Base-by-base conservation (phyloP, 2,329 filamentous ascomycete genomes). In the Fusarium sublunatum region DNA sequence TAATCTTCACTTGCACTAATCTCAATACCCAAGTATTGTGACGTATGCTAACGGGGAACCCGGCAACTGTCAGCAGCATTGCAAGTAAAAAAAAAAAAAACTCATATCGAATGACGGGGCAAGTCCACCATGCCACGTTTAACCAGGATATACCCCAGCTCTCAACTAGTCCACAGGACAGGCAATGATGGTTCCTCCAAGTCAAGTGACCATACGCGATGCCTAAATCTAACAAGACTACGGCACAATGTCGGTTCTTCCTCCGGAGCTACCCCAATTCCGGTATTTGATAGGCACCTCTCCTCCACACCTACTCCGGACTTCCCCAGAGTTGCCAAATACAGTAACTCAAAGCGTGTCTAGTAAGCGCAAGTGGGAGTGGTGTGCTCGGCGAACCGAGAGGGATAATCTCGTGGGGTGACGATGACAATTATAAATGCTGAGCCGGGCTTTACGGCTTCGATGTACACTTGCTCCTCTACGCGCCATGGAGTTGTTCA, bases 401-500 rank as follows among this genome's bases (percentile, higher is more conserved):
- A 13, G 31, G 31, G 31, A 34, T 34, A 13, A 7, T 34, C 19
- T 34, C 12, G n/a, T 6, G 6, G n/a, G 13, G 13, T 34, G 31
- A 6, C 31, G 12, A 13, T 34, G 31, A 13, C 31, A 34, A 34
- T n/a, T 13, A 34, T 34, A 34, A 34, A 34, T 13, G 12, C 6
- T 34, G 31, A n/a, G 11, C 12, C 13, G 31, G 12, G 13, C 12
- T 26, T 11, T 5, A 38, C 52, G 38, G 32, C 32, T 22, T 10
- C 11, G 12, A 12, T 13, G 6, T 13, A 6, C 12, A 25, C 13
- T 12, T 3, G 36, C 6, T 26, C 7, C 10, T 25, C 15, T 12
- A 10, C 19, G n/a, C 11, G 22, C 2, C 5, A 64, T 64, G 61
- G 28, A 31, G 15, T 39, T 49, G 4, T 5, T 49, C 2, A 44